Percentiles rank a stretch among this genome's conserved stretches.
Evolutionary conservation across 2,329 filamentous ascomycete species (phyloP).

Genomic region (Fusarium algeriense): DNA sequence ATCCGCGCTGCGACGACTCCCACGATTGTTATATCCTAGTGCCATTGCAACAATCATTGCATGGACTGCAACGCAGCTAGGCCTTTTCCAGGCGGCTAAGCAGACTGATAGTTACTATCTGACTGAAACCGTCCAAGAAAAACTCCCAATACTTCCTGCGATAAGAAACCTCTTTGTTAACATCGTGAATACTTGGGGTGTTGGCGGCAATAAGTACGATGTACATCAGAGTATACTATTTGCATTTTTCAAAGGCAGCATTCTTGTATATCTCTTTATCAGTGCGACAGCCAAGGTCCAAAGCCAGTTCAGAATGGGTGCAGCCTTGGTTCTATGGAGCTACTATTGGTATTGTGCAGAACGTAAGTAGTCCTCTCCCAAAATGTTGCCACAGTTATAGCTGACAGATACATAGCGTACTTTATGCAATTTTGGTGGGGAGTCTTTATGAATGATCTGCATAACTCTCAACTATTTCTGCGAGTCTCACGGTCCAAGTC

Average conservation of each 20-base stretch:
- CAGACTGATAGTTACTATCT: not conserved
- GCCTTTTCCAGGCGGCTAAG: not conserved
- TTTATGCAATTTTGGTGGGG: not conserved
- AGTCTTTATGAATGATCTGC: not conserved
- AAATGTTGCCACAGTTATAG: accelerated
- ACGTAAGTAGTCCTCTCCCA: not conserved
- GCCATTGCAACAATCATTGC: not conserved
- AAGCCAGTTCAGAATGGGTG: not conserved
- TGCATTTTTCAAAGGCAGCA: not conserved
- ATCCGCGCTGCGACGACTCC: not conserved
- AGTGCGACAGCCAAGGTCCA: not conserved
- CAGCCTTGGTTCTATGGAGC: not conserved
- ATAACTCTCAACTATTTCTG: not conserved
- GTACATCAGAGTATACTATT: not conserved
- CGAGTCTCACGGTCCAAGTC: not conserved
- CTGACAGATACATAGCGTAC: not conserved
- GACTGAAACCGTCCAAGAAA: not conserved
- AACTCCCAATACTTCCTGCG: not conserved
- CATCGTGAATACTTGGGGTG: not conserved
- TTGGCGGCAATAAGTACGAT: not conserved
- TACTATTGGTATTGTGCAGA: not conserved
- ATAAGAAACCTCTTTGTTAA: not conserved
- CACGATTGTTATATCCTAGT: not conserved
- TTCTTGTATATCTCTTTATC: not conserved
- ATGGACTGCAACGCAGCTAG: not conserved